These are phyloP conservation scores for Diutina rugosa DNA, from an alignment of 1,139 yeast species.

Conservation along the genomic window DNA sequence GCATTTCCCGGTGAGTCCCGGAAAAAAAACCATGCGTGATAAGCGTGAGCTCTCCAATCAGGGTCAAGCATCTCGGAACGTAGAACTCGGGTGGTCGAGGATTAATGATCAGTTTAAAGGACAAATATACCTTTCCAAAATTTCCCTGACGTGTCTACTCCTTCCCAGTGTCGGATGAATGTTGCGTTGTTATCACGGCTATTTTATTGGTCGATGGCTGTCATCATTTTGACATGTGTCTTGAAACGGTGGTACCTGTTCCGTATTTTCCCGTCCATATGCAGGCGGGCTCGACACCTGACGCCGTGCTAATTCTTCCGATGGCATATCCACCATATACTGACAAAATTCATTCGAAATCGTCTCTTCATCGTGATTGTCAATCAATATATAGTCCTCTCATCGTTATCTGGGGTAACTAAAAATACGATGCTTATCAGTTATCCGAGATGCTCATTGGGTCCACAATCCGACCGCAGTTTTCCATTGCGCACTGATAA, in stretches of 20 bases:
- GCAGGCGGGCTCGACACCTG: neutral
- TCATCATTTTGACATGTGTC: neutral
- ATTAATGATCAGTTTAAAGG: too few species aligned
- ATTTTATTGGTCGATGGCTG: neutral
- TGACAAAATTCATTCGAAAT: neutral
- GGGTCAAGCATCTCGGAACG: neutral
- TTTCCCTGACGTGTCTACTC: neutral
- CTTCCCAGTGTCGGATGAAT: too few species aligned
- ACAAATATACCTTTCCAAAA: neutral
- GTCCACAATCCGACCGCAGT: neutral
- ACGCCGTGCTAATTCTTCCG: neutral
- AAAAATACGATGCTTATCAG: neutral
- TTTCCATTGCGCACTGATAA: slow-evolving; percentile 1
- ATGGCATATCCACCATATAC: neutral
- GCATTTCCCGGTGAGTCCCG: neutral
- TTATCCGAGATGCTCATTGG: neutral
- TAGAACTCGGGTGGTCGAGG: neutral
- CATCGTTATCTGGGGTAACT: neutral
- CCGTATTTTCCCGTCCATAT: neutral
- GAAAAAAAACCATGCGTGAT: neutral
- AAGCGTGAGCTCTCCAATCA: neutral
- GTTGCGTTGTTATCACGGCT: neutral
- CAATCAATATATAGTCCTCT: too few species aligned
- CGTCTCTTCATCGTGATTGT: neutral
- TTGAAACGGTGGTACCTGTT: neutral